Evolutionary conservation across 768 basidiomycete genomes (phyloP).

Genomic region (Neoboletus magnificus): DNA sequence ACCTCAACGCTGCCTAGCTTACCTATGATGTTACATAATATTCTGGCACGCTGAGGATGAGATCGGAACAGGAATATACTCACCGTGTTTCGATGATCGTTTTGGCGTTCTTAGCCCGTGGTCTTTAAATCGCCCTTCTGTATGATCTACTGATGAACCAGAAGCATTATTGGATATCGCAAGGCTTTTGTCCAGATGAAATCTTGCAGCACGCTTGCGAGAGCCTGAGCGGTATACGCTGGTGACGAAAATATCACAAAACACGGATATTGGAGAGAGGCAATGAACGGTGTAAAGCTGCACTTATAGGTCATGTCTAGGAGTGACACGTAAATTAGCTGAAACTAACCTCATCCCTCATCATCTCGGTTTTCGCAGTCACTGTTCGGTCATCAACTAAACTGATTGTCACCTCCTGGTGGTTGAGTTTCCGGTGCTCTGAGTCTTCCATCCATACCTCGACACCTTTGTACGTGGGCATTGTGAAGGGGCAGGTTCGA

Average conservation of each 20-base stretch:
- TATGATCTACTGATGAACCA: constrained; percentile 6
- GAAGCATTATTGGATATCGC: not conserved
- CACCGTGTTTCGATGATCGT: not conserved
- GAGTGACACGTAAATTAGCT: not conserved
- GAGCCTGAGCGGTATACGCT: not conserved
- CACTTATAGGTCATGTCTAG: not conserved
- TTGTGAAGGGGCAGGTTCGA: constrained; percentile 3
- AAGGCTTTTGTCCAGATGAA: constrained; percentile 9
- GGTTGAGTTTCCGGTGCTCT: constrained; percentile 1
- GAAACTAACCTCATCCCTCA: constrained; percentile 9
- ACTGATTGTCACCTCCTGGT: constrained; percentile 3
- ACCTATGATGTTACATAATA: not conserved
- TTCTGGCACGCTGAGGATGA: not conserved
- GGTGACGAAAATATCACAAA: constrained; percentile 16
- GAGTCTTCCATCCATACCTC: constrained; percentile 20
- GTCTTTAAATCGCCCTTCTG: not conserved
- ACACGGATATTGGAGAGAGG: constrained; percentile 9
- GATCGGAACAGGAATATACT: not conserved
- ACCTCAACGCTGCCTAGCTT: constrained; percentile 8
- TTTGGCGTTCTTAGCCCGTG: constrained; percentile 13
- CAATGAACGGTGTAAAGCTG: constrained; percentile 19
- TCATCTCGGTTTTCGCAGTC: constrained; percentile 7
- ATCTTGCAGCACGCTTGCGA: constrained; percentile 13
- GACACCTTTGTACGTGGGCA: constrained; percentile 14
- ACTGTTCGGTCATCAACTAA: constrained; percentile 12